Conservation (phyloP, 2,329 filamentous ascomycete genomes). For the Colletotrichum cuscutae region DNA sequence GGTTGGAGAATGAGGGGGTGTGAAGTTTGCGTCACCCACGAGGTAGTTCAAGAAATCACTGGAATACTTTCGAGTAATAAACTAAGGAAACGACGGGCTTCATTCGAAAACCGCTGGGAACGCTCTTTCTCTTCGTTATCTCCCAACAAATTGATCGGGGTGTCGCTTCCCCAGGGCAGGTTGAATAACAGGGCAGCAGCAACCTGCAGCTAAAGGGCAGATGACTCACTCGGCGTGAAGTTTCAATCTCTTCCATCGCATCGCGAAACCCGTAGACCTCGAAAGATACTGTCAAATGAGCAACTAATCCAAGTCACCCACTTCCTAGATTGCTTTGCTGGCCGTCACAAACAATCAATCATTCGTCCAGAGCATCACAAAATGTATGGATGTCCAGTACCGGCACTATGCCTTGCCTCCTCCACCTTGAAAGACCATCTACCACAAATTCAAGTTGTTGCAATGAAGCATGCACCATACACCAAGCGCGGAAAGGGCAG, state of each 20-base stretch:
- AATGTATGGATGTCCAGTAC: neutral
- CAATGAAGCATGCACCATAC: neutral
- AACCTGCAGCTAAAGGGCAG: neutral
- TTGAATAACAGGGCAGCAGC: neutral
- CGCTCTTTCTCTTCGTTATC: neutral
- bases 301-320: neutral
- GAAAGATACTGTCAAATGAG: neutral
- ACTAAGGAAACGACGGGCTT: neutral
- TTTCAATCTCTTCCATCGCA: neutral
- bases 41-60: neutral
- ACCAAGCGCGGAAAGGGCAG: neutral
- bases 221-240: constrained; percentile 16
- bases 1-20: neutral
- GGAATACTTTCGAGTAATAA: neutral
- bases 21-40: neutral
- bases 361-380: neutral
- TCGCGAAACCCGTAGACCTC: neutral
- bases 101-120: neutral
- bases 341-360: neutral
- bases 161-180: neutral
- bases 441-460: neutral
- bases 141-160: neutral
- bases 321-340: neutral
- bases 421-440: neutral
- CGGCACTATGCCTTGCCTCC: neutral